Evolutionary conservation across 2,329 filamentous ascomycete species (phyloP).

Genomic region (Emmonsiellopsis sp.): DNA sequence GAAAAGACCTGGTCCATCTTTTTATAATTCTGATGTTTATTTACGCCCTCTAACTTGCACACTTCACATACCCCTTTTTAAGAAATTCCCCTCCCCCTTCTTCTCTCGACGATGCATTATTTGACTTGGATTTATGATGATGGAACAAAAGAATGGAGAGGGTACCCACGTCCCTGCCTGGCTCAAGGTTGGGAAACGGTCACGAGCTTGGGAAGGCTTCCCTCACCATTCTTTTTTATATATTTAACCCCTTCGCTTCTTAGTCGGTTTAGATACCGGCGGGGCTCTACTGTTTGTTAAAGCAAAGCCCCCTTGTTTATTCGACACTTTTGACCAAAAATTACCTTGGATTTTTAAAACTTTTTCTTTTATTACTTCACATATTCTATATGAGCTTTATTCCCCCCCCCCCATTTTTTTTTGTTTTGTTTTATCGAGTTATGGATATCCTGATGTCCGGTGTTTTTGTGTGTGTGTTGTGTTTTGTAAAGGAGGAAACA

Average conservation of each 20-base stretch:
- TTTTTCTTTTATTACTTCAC: too few relatives aligned
- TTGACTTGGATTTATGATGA: not conserved
- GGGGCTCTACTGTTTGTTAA: too few relatives aligned
- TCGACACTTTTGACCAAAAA: too few relatives aligned
- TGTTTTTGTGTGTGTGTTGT: not conserved
- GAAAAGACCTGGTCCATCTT: not conserved
- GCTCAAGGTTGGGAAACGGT: not conserved
- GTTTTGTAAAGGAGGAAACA: not conserved
- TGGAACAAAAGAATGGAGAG: not conserved
- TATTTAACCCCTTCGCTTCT: too few relatives aligned
- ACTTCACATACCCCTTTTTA: too few relatives aligned
- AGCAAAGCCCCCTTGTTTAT: too few relatives aligned
- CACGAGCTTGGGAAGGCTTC: not conserved
- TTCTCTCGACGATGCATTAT: not conserved
- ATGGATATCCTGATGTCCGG: not conserved
- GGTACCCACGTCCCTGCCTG: not conserved
- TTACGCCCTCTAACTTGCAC: not conserved
- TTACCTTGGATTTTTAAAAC: too few relatives aligned
- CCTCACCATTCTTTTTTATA: not conserved
- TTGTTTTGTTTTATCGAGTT: not conserved
- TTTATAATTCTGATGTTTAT: not conserved
- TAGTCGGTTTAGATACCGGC: not conserved
- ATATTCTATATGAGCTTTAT: too few relatives aligned
- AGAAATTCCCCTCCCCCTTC: not conserved
- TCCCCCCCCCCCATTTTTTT: too few relatives aligned